phyloP scores from a whole-genome alignment of 805 yeast species.

The Candida vaughaniae region DNA sequence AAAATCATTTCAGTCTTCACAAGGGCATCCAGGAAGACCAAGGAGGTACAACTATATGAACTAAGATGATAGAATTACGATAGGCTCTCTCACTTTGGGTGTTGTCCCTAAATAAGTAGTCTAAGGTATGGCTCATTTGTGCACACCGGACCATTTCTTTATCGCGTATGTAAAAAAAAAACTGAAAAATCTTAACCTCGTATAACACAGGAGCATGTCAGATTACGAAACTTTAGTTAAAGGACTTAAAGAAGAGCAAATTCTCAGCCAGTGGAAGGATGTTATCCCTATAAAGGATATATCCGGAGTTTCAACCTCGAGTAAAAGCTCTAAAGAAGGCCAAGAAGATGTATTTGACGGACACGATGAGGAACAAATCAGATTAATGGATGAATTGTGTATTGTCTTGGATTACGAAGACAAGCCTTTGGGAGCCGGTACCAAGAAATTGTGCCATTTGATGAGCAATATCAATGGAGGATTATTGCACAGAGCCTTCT shows the following conservation, averaged over 20 bases:
- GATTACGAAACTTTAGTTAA: conserved; percentile 50
- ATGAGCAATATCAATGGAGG: conserved; percentile 87
- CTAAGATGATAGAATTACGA: too few species aligned
- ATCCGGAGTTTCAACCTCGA: conserved; percentile 53
- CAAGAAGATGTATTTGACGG: conserved; percentile 63
- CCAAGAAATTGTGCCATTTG: conserved; percentile 85
- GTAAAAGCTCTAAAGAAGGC: conserved; percentile 31
- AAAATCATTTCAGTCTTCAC: too few species aligned
- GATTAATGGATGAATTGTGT: conserved; percentile 94
- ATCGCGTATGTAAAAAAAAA: too few species aligned
- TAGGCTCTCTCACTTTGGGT: too few species aligned
- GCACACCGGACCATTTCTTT: too few species aligned
- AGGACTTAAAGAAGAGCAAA: conserved; percentile 46
- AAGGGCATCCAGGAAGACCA: too few species aligned
- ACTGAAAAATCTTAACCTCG: too few species aligned
- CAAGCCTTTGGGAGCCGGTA: conserved; percentile 85
- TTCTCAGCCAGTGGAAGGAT: conserved; percentile 61
- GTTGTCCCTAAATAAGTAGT: too few species aligned
- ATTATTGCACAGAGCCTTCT: conserved; percentile 90
- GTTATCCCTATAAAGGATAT: conserved; percentile 62
- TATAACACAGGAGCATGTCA: too few species aligned
- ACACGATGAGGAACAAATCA: conserved; percentile 91
- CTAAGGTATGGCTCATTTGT: too few species aligned
- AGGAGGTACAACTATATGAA: too few species aligned
- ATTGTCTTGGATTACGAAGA: conserved; percentile 90